Evolutionary conservation across 2,329 filamentous ascomycete species (phyloP).

Genomic region (Aschersonia sp.): DNA sequence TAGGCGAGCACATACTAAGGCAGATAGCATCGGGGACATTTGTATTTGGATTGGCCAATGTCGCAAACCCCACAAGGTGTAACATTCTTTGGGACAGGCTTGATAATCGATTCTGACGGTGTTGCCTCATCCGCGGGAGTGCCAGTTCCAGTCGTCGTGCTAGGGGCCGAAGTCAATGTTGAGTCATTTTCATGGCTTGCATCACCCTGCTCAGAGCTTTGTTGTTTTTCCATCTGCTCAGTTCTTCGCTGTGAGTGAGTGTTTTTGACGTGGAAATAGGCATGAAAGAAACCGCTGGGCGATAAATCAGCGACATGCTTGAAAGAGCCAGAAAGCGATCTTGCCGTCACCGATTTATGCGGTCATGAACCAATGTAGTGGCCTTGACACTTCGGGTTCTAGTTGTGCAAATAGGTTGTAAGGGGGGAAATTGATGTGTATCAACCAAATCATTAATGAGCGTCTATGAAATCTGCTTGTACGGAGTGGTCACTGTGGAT

Average conservation of each 20-base stretch:
- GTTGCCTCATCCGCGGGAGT: neutral
- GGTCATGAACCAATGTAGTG: too few relatives aligned
- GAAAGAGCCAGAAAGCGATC: too few relatives aligned
- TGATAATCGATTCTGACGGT: neutral
- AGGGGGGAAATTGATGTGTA: too few relatives aligned
- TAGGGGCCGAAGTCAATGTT: neutral
- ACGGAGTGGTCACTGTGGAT: too few relatives aligned
- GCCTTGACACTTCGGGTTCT: too few relatives aligned
- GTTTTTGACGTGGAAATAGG: neutral
- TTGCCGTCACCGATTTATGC: too few relatives aligned
- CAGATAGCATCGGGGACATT: slow-evolving; percentile 42
- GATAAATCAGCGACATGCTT: too few relatives aligned
- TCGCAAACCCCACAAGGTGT: slow-evolving; percentile 37
- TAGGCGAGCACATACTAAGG: slow-evolving; percentile 36
- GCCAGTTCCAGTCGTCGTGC: neutral
- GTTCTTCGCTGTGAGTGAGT: neutral
- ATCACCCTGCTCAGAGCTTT: neutral
- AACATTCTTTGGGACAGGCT: neutral
- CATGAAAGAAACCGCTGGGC: too few relatives aligned
- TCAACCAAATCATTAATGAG: too few relatives aligned
- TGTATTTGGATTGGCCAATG: slow-evolving; percentile 40
- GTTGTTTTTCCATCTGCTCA: slow-evolving; percentile 1
- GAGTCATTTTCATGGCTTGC: neutral
- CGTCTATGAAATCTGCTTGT: too few relatives aligned
- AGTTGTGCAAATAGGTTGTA: too few relatives aligned